Base-by-base conservation (phyloP, 805 yeast species). In the Candida ascalaphidarum region DNA sequence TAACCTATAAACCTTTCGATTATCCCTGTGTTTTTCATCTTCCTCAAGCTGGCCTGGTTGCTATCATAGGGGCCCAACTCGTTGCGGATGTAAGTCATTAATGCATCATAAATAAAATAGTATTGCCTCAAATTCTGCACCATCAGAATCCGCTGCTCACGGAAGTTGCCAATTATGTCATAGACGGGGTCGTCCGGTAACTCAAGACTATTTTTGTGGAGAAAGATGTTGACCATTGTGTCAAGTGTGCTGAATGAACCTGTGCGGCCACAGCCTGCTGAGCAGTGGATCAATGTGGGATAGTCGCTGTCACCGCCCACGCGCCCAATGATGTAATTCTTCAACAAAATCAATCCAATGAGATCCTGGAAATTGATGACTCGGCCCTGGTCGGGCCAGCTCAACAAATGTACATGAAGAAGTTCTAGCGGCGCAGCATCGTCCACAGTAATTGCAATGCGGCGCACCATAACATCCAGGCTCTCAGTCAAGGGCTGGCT, bases 201-300 rank as follows among this genome's bases (percentile, higher is more conserved):
- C 25, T 37, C 39, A 14, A n/a, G 31, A 17, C 12, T 20, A 22
- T 26, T 26, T 13, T 36, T 28, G n/a, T 31, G 20, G 20, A 33
- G 37, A 16, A 29, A 22, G 3, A 33, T 21, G 27, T 77, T 69
- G 20, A 74, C 53, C 14, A 67, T 61, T 0, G 78, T 65, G 44
- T 83, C 94, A 14, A 81, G 56, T 1, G 85, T 73, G 36, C 58
- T 52, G 24, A 59, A 55, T 2, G 95, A 82, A 2, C 98, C 98
- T 0, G 97, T 85, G 33, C 98, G 64, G 12, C 98, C 98, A 47
- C 95, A 86, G 0, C 98, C 98, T 2, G 97, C 97, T 5, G 95
- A 84, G 48, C 98, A 89, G 54, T 89, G 97, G 8, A 49, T 32
- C 17, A 35, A 25, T 1, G 41, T 34, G 85, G 48, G 22, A 7